These are phyloP conservation scores for Alnus glutinosa DNA, from an alignment of 306 rosid genomes.

Conservation along the genomic window DNA sequence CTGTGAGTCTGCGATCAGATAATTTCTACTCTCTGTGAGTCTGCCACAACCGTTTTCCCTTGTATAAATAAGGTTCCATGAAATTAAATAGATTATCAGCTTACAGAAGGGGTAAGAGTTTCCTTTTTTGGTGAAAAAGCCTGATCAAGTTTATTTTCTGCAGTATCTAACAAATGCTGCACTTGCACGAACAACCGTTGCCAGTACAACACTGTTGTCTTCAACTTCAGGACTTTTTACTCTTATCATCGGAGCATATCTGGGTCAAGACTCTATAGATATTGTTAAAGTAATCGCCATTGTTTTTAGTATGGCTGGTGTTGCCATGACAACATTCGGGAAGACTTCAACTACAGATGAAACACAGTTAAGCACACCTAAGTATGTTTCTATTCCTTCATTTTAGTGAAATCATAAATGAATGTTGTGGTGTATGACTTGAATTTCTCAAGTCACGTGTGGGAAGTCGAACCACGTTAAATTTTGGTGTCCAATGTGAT, in stretches of 20 bases:
- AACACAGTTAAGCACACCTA: background rate
- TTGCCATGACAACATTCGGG: constrained; percentile 36
- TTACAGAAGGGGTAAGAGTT: background rate
- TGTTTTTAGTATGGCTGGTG: constrained; percentile 39
- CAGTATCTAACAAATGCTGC: constrained; percentile 37
- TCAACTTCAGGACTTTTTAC: constrained; percentile 37
- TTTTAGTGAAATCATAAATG: constrained; percentile 1
- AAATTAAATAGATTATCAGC: background rate
- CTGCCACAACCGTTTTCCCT: background rate
- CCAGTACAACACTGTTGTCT: constrained; percentile 32
- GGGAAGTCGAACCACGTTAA: too few relatives aligned
- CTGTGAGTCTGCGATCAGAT: background rate
- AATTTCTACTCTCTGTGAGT: background rate
- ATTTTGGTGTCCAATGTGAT: too few relatives aligned
- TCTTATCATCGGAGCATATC: constrained; percentile 32
- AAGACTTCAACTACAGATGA: constrained; percentile 30
- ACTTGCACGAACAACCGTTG: constrained; percentile 38
- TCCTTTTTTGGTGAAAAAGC: background rate
- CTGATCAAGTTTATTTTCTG: constrained; percentile 3
- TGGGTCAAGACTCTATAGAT: constrained; percentile 36
- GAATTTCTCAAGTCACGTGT: too few relatives aligned
- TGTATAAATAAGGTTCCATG: background rate
- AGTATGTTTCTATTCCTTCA: constrained; percentile 5
- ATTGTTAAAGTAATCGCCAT: constrained; percentile 25
- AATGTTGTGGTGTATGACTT: too few relatives aligned